Evolutionary conservation across 2,329 filamentous ascomycete genomes (phyloP).

Genomic region (Apiospora malaysiana): DNA sequence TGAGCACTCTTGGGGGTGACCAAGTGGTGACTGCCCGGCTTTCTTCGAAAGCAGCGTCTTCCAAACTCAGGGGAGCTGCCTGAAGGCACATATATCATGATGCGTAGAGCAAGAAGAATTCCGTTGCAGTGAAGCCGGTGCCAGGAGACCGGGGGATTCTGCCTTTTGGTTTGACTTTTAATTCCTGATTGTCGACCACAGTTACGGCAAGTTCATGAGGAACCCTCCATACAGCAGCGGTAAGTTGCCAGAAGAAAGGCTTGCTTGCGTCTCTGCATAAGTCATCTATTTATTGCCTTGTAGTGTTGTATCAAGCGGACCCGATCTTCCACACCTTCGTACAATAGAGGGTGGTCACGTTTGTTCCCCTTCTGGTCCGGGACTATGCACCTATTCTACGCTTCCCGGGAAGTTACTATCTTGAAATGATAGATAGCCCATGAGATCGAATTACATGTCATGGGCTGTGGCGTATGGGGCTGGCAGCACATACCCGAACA

Average conservation of each 20-base stretch:
- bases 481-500: background rate
- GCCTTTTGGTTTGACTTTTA: too few species aligned
- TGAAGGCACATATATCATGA: background rate
- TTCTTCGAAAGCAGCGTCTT: background rate
- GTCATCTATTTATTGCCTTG: background rate
- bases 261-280: background rate
- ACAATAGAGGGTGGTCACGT: background rate
- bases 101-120: background rate
- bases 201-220: background rate
- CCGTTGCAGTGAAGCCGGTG: background rate
- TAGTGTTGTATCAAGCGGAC: background rate
- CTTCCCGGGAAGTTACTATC: background rate
- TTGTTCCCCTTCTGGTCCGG: too few species aligned
- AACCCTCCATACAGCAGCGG: background rate
- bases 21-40: background rate
- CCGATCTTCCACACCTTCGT: background rate
- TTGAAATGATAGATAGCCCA: background rate
- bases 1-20: background rate
- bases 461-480: background rate
- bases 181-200: background rate
- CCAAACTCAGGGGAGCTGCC: background rate
- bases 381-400: background rate
- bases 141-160: background rate
- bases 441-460: background rate
- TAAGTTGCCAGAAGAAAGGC: background rate